Percentiles rank a stretch among this genome's conserved stretches.
phyloP scores from a whole-genome alignment of 2,329 filamentous ascomycete species.

The Parascedosporium putredinis region DNA sequence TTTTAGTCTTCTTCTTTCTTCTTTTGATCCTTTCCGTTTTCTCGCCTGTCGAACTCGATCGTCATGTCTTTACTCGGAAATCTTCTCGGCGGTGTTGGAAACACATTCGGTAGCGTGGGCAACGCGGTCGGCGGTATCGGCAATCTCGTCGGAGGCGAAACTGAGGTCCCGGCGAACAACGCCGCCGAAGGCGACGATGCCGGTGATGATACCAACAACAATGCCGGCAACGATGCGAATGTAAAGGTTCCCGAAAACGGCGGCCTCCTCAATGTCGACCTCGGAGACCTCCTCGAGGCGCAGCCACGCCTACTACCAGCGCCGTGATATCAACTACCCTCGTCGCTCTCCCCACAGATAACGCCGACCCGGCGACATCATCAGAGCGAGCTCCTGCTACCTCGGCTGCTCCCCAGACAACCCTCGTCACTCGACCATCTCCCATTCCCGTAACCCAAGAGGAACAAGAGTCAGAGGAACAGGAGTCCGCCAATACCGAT shows the following conservation, averaged over 20 bases:
- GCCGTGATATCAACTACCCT: background rate
- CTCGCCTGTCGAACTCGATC: background rate
- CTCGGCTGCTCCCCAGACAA: background rate
- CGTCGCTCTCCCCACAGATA: background rate
- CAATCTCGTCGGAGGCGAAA: background rate
- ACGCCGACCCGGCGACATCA: background rate
- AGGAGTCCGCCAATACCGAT: background rate
- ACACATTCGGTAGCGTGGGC: background rate
- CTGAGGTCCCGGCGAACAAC: background rate
- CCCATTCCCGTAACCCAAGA: background rate
- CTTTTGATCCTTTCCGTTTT: background rate
- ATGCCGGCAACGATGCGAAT: background rate
- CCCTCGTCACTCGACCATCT: background rate
- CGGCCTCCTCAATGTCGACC: background rate
- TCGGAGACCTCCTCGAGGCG: background rate
- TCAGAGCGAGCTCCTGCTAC: background rate
- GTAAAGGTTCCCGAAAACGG: background rate
- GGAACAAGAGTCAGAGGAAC: background rate
- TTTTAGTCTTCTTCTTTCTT: background rate
- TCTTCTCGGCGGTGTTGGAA: background rate
- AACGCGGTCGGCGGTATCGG: background rate
- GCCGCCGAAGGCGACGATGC: background rate
- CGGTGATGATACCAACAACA: background rate
- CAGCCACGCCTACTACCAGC: background rate
- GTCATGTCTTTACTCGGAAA: background rate